Percentiles rank a stretch among this genome's conserved stretches.
These are phyloP conservation scores for Lactarius pseudohatsudake DNA, from an alignment of 768 basidiomycete species.

Conservation along the genomic window DNA sequence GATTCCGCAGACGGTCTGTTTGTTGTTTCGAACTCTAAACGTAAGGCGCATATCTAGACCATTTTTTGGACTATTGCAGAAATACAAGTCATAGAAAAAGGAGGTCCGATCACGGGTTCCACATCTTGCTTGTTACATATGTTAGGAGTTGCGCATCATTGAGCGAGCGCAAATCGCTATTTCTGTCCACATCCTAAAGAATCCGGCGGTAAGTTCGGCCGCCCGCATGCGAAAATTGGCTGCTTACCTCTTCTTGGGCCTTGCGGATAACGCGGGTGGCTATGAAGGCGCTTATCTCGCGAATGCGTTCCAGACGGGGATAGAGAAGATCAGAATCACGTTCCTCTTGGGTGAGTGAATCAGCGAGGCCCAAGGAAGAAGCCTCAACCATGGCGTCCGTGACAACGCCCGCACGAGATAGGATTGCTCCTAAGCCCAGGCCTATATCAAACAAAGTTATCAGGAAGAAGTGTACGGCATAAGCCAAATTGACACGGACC, in stretches of 20 bases:
- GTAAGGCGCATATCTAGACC: conserved; percentile 12
- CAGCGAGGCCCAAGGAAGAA: conserved; percentile 74
- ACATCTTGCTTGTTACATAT: conserved; percentile 68
- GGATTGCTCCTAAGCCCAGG: conserved; percentile 76
- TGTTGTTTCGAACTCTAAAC: conserved; percentile 11
- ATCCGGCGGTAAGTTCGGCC: conserved; percentile 14
- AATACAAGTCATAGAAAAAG: background rate
- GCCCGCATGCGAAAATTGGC: background rate
- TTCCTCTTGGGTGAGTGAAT: conserved; percentile 73
- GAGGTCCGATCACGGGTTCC: conserved; percentile 49
- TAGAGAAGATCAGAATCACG: conserved; percentile 67
- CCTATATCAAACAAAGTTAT: conserved; percentile 37
- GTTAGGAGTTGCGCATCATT: conserved; percentile 53
- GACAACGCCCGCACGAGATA: conserved; percentile 64
- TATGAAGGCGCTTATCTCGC: conserved; percentile 80
- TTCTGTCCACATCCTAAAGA: conserved; percentile 32
- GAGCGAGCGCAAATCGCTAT: conserved; percentile 50
- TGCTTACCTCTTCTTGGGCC: conserved; percentile 71
- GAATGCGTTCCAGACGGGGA: conserved; percentile 78
- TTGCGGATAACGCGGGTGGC: conserved; percentile 73
- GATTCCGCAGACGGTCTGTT: background rate
- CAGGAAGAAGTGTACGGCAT: conserved; percentile 8
- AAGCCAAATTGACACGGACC: conserved; percentile 37
- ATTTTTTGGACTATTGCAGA: conserved; percentile 16
- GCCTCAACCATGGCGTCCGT: conserved; percentile 91